Evolutionary conservation across 73 alveolate genomes (phyloP).

Genomic region (Halteria grandinella): DNA sequence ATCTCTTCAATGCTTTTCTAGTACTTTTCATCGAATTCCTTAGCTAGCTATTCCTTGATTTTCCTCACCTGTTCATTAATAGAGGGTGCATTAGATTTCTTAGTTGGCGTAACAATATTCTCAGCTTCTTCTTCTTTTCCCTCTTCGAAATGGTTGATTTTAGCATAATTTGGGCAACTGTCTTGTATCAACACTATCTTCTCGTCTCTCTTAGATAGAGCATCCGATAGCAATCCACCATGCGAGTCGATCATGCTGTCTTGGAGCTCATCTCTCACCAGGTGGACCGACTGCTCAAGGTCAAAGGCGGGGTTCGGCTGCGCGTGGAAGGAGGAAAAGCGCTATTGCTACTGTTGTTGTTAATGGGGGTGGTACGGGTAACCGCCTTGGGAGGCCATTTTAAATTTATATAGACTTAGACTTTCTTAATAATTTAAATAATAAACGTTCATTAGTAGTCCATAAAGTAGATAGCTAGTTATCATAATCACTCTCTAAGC

Average conservation of each 20-base stretch:
- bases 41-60: conserved; percentile 14
- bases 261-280: no score
- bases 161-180: not conserved
- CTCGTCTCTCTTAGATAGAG: not conserved
- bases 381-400: no score
- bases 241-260: not conserved
- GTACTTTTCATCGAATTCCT: conserved; percentile 24
- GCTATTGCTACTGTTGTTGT: no score
- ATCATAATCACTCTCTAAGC: conserved; percentile 85
- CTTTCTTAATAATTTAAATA: not conserved
- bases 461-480: no score
- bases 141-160: not conserved
- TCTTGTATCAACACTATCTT: not conserved
- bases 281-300: no score
- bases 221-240: not conserved
- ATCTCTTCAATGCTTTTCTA: conserved; percentile 5
- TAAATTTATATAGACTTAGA: not conserved
- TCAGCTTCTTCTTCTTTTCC: not conserved
- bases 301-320: no score
- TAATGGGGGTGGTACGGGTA: no score
- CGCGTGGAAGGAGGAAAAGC: no score
- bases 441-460: no score
- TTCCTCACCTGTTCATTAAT: conserved; percentile 32
- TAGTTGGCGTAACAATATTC: not conserved
- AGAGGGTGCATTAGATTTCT: not conserved